A percentile compares a stretch with the other conserved stretches of the same genome.
Conservation (phyloP, 1,284 basidiomycete species). For the Apiotrichum akiyoshidainum region DNA sequence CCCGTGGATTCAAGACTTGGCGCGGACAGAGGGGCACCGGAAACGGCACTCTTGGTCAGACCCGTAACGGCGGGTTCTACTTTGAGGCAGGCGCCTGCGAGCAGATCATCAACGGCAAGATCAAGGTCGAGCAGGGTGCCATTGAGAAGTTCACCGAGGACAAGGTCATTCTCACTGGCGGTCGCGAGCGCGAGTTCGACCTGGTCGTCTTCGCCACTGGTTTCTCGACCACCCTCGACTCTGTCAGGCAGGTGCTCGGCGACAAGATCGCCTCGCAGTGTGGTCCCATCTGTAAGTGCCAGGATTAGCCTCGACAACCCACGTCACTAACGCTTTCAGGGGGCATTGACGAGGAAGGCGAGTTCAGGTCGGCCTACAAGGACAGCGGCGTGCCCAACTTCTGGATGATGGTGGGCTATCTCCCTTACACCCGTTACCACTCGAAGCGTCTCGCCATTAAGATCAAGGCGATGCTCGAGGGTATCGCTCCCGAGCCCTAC, state of each 20-base stretch:
- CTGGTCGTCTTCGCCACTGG: slow-evolving; percentile 66
- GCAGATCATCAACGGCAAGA: slow-evolving; percentile 37
- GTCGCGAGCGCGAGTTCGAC: slow-evolving; percentile 59
- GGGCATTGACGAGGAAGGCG: slow-evolving; percentile 59
- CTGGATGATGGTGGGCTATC: slow-evolving; percentile 60
- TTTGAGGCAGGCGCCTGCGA: slow-evolving; percentile 41
- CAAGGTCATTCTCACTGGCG: slow-evolving; percentile 27
- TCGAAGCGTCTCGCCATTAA: slow-evolving; percentile 30
- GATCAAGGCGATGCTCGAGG: slow-evolving; percentile 32
- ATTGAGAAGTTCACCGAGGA: slow-evolving; percentile 30
- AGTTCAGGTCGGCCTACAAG: slow-evolving; percentile 56
- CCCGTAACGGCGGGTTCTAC: slow-evolving; percentile 40
- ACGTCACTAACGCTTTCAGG: slow-evolving; percentile 22
- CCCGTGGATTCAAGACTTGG: slow-evolving; percentile 53
- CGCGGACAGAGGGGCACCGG: slow-evolving; percentile 30
- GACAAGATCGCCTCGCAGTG: slow-evolving; percentile 56
- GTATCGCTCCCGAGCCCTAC: slow-evolving; percentile 24
- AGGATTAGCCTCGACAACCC: too few relatives aligned
- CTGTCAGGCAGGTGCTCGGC: slow-evolving; percentile 49
- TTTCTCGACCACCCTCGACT: slow-evolving; percentile 48
- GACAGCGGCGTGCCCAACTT: slow-evolving; percentile 56
- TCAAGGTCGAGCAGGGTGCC: slow-evolving; percentile 35
- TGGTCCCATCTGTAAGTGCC: slow-evolving; percentile 50
- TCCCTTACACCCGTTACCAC: slow-evolving; percentile 28
- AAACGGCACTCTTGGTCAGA: slow-evolving; percentile 24